phyloP scores from a whole-genome alignment of 805 yeast genomes.

The Teunomyces kruisii region DNA sequence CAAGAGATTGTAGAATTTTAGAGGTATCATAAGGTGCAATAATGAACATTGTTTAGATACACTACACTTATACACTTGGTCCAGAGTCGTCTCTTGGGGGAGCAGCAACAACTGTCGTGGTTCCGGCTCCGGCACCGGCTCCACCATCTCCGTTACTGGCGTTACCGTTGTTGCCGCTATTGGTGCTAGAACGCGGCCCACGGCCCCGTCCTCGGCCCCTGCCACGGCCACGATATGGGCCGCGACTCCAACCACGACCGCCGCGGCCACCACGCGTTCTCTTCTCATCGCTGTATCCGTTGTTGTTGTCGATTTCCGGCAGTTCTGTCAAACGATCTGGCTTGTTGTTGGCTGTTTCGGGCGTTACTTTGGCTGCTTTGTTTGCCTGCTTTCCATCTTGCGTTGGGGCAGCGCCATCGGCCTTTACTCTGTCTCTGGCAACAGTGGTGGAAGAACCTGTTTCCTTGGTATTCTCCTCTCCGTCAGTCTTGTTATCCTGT shows the following conservation, averaged over 20 bases:
- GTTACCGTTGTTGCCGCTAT: neutral
- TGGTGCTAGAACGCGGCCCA: neutral
- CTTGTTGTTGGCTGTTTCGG: too few relatives aligned
- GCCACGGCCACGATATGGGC: neutral
- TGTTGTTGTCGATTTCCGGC: neutral
- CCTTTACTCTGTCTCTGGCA: too few relatives aligned
- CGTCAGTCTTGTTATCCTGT: neutral
- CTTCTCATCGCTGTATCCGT: neutral
- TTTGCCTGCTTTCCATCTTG: too few relatives aligned
- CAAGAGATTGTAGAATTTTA: slow-evolving; percentile 73
- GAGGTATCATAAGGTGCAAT: slow-evolving; percentile 15
- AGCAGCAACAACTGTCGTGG: neutral
- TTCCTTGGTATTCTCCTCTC: neutral
- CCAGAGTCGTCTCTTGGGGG: neutral
- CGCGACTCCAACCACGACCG: slow-evolving; percentile 8
- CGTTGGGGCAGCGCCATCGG: too few relatives aligned
- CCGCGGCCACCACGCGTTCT: neutral
- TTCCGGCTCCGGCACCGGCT: neutral
- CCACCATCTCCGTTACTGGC: neutral
- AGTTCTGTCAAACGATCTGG: too few relatives aligned
- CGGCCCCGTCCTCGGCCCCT: slow-evolving; percentile 10
- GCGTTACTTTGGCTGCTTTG: too few relatives aligned
- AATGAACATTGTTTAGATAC: neutral
- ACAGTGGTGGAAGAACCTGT: too few relatives aligned
- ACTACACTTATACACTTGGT: neutral